Base-by-base conservation (phyloP, 495 filamentous ascomycete genomes). In the Xylaria flabelliformis region DNA sequence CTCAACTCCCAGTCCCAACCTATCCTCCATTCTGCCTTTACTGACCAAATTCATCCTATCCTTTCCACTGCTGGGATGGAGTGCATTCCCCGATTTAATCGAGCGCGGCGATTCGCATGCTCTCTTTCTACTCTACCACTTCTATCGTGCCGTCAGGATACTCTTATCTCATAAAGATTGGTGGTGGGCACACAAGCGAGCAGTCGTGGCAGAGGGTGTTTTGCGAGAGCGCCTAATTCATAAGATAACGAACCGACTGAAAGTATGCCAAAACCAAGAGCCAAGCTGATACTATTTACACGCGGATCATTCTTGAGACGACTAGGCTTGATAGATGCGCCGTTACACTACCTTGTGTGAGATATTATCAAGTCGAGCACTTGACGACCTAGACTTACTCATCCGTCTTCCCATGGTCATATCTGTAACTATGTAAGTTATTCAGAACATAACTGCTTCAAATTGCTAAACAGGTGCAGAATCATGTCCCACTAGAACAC, bases 101-200 rank as follows among this genome's bases (percentile, higher is more conserved):
- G 44, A 61, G 12, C 32, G 58, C 6, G 36, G 72, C 24, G 72
- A 74, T 12, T 15, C 58, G 0, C 67, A 64, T 48, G 72, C 72
- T 17, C 58, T 74, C 19, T 39, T 74, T 32, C 61, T 74, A 1
- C 50, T 74, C 10, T 74, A 71, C 53, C 72, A 74, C 67, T 74
- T 74, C 48, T 74, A 74, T 50, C 72, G 72, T 46, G 72, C 72
- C 29, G 72, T 70, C 1, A 64, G 67, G 7, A 58, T 74, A 3
- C 72, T 74, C 55, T 32, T 74, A 24, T 69, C 67, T 41, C n/a
- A 44, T 10, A 50, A 51, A 4, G 67, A 65, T 24, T 70, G 55
- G 51, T 74, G 72, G 72, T 74, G 72, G 72, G 72, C 72, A 15
- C 72, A 74, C 12, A 64, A 41, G 58, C 61, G 72, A 48, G 72